Percentiles rank a stretch among this genome's conserved stretches.
These are phyloP conservation scores for Helianthus annuus DNA, from an alignment of 129 eudicot species.

Conservation along the genomic window DNA sequence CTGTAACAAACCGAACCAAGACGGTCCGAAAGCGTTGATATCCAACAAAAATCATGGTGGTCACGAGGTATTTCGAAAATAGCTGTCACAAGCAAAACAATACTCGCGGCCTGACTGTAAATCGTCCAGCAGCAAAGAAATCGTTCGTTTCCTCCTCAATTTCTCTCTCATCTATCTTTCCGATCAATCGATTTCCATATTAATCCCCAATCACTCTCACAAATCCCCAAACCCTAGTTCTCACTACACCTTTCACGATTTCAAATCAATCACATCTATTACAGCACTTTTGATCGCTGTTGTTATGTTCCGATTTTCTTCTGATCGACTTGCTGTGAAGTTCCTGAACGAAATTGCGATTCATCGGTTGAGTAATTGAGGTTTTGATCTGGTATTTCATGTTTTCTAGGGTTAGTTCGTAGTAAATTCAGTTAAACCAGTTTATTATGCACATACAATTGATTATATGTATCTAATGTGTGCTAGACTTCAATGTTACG, in stretches of 20 bases:
- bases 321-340: slow-evolving; percentile 29
- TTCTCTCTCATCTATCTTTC: slow-evolving; percentile 7
- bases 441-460: slow-evolving; percentile 19
- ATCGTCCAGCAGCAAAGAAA: slow-evolving; percentile 23
- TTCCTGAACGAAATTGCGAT: slow-evolving; percentile 10
- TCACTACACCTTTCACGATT: slow-evolving; percentile 17
- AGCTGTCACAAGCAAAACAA: slow-evolving; percentile 32
- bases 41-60: too few species aligned
- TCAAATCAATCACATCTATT: slow-evolving; percentile 7
- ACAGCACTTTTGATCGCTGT: not conserved
- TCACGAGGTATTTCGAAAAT: not conserved
- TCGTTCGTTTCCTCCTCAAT: slow-evolving; percentile 21
- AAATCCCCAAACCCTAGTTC: slow-evolving; percentile 7
- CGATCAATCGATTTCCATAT: slow-evolving; percentile 24
- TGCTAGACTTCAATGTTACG: not conserved
- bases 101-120: slow-evolving; percentile 22
- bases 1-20: too few species aligned
- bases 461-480: not conserved
- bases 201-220: slow-evolving; percentile 16
- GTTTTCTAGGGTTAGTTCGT: slow-evolving; percentile 15
- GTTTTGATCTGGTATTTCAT: not conserved
- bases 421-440: slow-evolving; percentile 4
- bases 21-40: too few species aligned
- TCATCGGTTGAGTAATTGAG: not conserved
- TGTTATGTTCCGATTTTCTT: not conserved